Evolutionary conservation across 805 yeast species (phyloP).

Genomic region (Komagataella pseudopastoris): DNA sequence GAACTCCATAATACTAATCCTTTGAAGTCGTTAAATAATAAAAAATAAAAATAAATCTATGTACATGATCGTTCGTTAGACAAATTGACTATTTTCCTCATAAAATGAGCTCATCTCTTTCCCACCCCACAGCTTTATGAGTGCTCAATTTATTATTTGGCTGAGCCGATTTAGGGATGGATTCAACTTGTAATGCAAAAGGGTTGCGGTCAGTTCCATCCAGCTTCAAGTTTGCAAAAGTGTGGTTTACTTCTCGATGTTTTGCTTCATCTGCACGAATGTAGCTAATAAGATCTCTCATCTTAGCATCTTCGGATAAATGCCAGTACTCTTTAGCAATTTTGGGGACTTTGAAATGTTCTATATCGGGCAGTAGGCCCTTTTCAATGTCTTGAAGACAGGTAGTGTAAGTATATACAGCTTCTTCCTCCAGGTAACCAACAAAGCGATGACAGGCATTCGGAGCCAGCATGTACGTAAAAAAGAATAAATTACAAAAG

Average conservation of each 20-base stretch:
- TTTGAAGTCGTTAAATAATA: too few species aligned
- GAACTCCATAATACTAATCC: too few species aligned
- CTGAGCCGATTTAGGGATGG: slow-evolving; percentile 9
- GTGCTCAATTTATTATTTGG: slow-evolving; percentile 13
- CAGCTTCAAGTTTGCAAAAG: slow-evolving; percentile 46
- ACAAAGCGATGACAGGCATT: slow-evolving; percentile 62
- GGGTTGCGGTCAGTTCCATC: slow-evolving; percentile 48
- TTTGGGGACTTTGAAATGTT: slow-evolving; percentile 32
- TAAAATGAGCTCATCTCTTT: slow-evolving; percentile 15
- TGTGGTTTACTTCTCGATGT: slow-evolving; percentile 70
- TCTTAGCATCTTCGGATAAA: slow-evolving; percentile 33
- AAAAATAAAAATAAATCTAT: too few species aligned
- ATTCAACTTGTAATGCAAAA: slow-evolving; percentile 32
- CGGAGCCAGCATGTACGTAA: slow-evolving; percentile 44
- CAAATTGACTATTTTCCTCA: neutral
- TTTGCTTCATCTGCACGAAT: slow-evolving; percentile 70
- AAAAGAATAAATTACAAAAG: slow-evolving; percentile 52
- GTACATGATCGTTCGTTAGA: too few species aligned
- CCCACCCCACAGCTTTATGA: slow-evolving; percentile 19
- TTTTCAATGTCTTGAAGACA: slow-evolving; percentile 37
- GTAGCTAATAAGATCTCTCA: slow-evolving; percentile 45
- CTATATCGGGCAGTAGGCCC: slow-evolving; percentile 36
- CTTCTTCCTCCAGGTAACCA: slow-evolving; percentile 70
- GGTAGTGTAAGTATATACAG: slow-evolving; percentile 55
- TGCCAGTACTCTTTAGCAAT: slow-evolving; percentile 57